Percentiles rank a stretch among this genome's conserved stretches.
These are phyloP conservation scores for Scedosporium boydii DNA, from an alignment of 2,329 filamentous ascomycete genomes.

Conservation along the genomic window DNA sequence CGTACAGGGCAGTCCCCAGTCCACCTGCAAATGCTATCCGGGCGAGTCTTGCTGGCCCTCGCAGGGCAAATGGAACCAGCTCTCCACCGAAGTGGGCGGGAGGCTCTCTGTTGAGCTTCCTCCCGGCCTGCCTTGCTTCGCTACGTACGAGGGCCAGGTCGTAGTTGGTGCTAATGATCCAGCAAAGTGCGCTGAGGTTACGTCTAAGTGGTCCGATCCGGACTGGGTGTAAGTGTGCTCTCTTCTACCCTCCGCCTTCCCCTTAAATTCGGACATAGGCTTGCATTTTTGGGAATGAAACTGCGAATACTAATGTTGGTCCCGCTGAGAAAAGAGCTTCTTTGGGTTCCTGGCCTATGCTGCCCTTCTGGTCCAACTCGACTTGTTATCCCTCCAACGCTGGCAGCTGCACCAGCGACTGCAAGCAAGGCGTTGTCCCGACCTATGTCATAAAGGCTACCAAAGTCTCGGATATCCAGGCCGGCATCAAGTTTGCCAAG, in stretches of 20 bases:
- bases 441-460: constrained; percentile 27
- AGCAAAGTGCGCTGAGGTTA: constrained; percentile 26
- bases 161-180: background rate
- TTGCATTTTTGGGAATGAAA: no score
- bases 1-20: background rate
- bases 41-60: constrained; percentile 45
- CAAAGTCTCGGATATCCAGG: constrained; percentile 18
- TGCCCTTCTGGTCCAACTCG: constrained; percentile 26
- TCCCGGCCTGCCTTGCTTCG: constrained; percentile 42
- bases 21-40: constrained; percentile 35
- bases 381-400: constrained; percentile 28
- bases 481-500: constrained; percentile 25
- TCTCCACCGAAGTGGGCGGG: constrained; percentile 42
- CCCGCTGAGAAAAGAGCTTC: constrained; percentile 15
- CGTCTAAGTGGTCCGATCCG: constrained; percentile 19
- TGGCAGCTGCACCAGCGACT: constrained; percentile 21
- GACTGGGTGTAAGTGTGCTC: constrained; percentile 3
- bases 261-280: no score
- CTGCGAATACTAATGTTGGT: background rate
- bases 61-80: constrained; percentile 30
- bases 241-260: background rate
- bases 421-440: constrained; percentile 33
- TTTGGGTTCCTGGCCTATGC: constrained; percentile 30
- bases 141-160: constrained; percentile 29
- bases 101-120: constrained; percentile 43